phyloP scores from a whole-genome alignment of 75 land plant species.

The Gnetum montanum region DNA sequence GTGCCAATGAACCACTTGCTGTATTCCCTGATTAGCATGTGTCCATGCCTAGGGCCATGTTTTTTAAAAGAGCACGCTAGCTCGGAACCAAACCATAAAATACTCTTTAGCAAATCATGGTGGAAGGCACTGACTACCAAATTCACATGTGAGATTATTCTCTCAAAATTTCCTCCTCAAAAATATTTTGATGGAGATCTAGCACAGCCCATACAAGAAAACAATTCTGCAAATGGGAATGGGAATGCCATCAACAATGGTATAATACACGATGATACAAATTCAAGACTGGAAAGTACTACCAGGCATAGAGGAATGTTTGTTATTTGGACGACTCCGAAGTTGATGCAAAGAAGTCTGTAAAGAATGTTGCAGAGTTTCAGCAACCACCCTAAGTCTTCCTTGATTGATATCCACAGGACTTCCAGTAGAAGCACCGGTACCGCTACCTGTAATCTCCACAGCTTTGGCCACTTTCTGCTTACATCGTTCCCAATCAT shows the following conservation, averaged over 20 bases:
- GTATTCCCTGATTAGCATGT: no score
- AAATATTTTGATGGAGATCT: no score
- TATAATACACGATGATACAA: background rate
- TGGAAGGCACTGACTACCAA: no score
- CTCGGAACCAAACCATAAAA: no score
- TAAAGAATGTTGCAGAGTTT: constrained; percentile 55
- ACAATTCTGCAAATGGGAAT: no score
- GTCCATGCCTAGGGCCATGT: no score
- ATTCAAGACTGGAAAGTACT: background rate
- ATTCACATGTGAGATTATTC: no score
- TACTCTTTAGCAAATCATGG: no score
- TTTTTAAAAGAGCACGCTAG: no score
- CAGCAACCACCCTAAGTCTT: constrained; percentile 68
- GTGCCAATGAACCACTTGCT: no score
- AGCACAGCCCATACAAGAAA: no score
- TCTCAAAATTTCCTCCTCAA: no score
- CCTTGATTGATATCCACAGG: constrained; percentile 46
- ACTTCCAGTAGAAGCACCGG: constrained; percentile 5
- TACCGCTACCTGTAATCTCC: constrained; percentile 33
- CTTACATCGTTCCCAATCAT: constrained; percentile 94
- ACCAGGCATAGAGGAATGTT: background rate
- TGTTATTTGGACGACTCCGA: constrained; percentile 25
- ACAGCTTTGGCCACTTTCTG: constrained; percentile 63
- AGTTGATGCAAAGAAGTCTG: constrained; percentile 46
- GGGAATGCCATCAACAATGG: background rate